These are phyloP conservation scores for Cyclanthera cordifolia DNA, from an alignment of 306 rosid genomes.

Conservation along the genomic window DNA sequence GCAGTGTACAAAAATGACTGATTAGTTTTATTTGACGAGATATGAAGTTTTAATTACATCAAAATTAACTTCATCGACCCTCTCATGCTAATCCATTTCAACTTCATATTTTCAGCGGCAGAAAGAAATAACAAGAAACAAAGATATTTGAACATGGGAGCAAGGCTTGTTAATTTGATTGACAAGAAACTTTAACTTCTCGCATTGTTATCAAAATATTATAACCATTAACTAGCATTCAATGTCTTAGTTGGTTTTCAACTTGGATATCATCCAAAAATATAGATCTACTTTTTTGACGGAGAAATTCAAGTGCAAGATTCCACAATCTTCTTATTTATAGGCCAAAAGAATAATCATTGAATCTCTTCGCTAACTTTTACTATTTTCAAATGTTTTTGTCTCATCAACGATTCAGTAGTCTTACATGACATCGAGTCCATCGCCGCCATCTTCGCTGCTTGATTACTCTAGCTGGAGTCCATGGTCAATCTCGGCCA, in stretches of 20 bases:
- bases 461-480: neutral
- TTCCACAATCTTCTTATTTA: neutral
- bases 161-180: neutral
- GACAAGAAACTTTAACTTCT: conserved; percentile 2
- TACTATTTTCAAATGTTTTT: neutral
- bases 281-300: neutral
- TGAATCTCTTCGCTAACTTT: neutral
- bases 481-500: neutral
- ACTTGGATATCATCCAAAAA: conserved; percentile 20
- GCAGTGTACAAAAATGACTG: conserved; percentile 35
- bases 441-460: neutral
- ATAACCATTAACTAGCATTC: conserved; percentile 11
- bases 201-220: conserved; percentile 3
- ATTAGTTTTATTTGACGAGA: conserved; percentile 24
- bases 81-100: conserved; percentile 1
- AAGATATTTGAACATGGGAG: neutral
- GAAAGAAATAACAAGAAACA: conserved; percentile 10
- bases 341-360: neutral
- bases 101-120: neutral
- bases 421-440: conserved; percentile 17
- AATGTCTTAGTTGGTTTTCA: neutral
- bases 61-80: conserved; percentile 14
- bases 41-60: conserved; percentile 22
- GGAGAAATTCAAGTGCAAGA: neutral
- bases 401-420: neutral